A percentile compares a stretch with the other conserved stretches of the same genome.
phyloP scores from a whole-genome alignment of 2,329 filamentous ascomycete species.

The Xenoacremonium recifei region DNA sequence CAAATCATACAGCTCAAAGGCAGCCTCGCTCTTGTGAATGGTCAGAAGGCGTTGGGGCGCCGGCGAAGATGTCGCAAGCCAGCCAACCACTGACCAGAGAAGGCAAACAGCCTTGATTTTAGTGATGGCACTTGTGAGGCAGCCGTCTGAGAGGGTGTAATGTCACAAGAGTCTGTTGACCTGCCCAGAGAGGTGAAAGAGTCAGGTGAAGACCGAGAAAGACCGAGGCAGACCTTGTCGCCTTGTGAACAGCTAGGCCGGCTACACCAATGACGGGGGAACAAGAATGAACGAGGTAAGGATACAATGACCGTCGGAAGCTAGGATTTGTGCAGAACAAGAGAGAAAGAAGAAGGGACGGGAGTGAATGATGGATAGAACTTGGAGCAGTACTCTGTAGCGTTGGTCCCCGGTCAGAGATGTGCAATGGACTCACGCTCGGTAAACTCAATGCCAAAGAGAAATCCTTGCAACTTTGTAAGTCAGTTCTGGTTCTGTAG shows the following conservation, averaged over 20 bases:
- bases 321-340: conserved; percentile 10
- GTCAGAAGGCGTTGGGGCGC: conserved; percentile 18
- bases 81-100: conserved; percentile 19
- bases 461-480: conserved; percentile 19
- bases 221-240: background rate
- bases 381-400: conserved; percentile 1
- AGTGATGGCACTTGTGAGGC: no score
- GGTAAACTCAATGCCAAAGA: conserved; percentile 17
- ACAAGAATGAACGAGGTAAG: conserved; percentile 11
- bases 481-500: conserved; percentile 17
- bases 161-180: no score
- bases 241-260: background rate
- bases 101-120: conserved; percentile 18
- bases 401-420: conserved; percentile 11
- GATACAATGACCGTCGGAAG: conserved; percentile 10
- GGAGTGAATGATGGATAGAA: conserved; percentile 18
- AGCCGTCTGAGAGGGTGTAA: no score
- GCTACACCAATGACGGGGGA: conserved; percentile 7
- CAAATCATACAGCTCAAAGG: conserved; percentile 24
- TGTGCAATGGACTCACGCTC: conserved; percentile 20
- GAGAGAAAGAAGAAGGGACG: conserved; percentile 15
- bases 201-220: conserved; percentile 2
- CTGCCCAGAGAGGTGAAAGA: conserved; percentile 11
- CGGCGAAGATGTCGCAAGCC: conserved; percentile 4
- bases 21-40: conserved; percentile 22